These are phyloP conservation scores for Aphanomyces cochlioides DNA, from an alignment of 352 stramenopile species.

Conservation along the genomic window DNA sequence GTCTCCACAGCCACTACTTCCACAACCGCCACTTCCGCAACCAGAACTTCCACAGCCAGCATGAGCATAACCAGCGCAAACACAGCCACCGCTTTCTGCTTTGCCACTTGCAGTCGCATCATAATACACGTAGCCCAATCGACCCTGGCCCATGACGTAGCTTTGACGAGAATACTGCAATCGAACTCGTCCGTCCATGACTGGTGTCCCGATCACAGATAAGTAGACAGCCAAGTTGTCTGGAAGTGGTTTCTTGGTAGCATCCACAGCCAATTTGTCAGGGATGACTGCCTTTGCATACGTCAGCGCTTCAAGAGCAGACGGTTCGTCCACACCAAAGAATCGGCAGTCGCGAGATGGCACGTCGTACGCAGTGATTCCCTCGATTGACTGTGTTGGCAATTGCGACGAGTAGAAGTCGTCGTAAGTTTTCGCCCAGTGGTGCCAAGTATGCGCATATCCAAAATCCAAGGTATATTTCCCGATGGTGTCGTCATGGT, in stretches of 20 bases:
- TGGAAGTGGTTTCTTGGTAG: not conserved
- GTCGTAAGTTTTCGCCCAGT: not conserved
- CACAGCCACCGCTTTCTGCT: not conserved
- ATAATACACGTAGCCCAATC: not conserved
- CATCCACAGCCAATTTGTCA: not conserved
- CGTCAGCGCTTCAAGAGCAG: not conserved
- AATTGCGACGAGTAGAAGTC: conserved; percentile 8
- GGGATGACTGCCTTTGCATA: not conserved
- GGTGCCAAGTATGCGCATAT: not conserved
- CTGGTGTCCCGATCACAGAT: too few species aligned
- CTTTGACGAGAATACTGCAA: not conserved
- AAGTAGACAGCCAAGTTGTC: not conserved
- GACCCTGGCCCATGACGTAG: not conserved
- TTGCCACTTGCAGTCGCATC: not conserved
- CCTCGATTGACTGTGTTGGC: too few species aligned
- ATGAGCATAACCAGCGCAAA: not conserved
- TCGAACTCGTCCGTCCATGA: too few species aligned
- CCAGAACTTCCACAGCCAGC: not conserved
- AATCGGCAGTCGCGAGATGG: conserved; percentile 9
- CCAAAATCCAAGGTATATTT: not conserved
- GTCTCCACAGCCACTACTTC: not conserved
- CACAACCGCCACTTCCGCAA: not conserved
- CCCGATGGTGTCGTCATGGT: conserved; percentile 14
- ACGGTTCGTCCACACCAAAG: conserved; percentile 10
- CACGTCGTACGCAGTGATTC: too few species aligned